Evolutionary conservation across 352 stramenopile genomes (phyloP).

Genomic region (Globisporangium megalacanthum): DNA sequence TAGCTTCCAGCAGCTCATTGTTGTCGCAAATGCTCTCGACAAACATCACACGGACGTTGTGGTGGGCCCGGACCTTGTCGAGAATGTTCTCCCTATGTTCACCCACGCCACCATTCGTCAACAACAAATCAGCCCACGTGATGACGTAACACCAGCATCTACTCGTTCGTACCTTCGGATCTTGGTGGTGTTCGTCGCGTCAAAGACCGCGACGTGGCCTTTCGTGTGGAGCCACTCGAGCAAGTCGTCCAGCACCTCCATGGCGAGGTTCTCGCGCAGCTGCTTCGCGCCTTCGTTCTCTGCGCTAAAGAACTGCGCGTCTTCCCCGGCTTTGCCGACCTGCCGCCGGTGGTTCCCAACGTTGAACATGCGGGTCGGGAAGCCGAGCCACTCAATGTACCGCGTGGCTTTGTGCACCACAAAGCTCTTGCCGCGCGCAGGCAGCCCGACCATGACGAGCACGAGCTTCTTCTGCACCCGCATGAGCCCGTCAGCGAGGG

Average conservation of each 20-base stretch:
- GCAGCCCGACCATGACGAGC: slow-evolving; percentile 92
- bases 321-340: slow-evolving; percentile 58
- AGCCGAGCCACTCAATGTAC: slow-evolving; percentile 92
- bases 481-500: slow-evolving; percentile 50
- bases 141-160: slow-evolving; percentile 7
- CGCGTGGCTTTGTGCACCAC: slow-evolving; percentile 91
- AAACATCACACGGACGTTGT: slow-evolving; percentile 88
- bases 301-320: slow-evolving; percentile 89
- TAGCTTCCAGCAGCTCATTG: slow-evolving; percentile 86
- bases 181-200: slow-evolving; percentile 95
- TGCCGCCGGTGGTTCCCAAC: slow-evolving; percentile 91
- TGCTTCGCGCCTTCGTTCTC: slow-evolving; percentile 80
- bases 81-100: slow-evolving; percentile 44
- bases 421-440: slow-evolving; percentile 94
- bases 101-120: slow-evolving; percentile 5
- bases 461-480: slow-evolving; percentile 86
- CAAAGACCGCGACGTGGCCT: slow-evolving; percentile 92
- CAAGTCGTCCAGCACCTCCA: slow-evolving; percentile 83
- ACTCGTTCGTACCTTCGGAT: slow-evolving; percentile 25
- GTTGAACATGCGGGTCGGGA: slow-evolving; percentile 92
- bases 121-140: neutral
- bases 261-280: slow-evolving; percentile 87
- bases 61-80: slow-evolving; percentile 51
- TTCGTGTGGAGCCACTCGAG: slow-evolving; percentile 89
- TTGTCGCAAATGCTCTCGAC: slow-evolving; percentile 96